A percentile compares a stretch with the other conserved stretches of the same genome.
phyloP scores from a whole-genome alignment of 805 yeast genomes.

The Pichia heedii region DNA sequence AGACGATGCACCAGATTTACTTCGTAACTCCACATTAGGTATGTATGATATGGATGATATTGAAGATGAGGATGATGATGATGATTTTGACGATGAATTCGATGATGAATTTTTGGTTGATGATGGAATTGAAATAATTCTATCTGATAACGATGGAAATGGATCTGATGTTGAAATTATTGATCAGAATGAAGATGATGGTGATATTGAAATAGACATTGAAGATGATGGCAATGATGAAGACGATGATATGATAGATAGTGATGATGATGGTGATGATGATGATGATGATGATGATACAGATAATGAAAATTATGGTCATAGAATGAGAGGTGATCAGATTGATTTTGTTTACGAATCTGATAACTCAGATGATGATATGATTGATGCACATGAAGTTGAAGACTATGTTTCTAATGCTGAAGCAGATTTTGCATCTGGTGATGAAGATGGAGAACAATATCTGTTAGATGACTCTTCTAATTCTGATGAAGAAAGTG shows the following conservation, averaged over 20 bases:
- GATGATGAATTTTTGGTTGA: conserved; percentile 17
- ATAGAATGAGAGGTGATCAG: neutral
- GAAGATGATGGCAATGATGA: conserved; percentile 21
- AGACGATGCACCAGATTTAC: conserved; percentile 76
- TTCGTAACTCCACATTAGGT: conserved; percentile 83
- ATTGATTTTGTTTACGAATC: conserved; percentile 10
- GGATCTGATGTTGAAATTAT: conserved; percentile 19
- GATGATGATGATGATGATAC: conserved; percentile 20
- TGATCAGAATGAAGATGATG: conserved; percentile 13
- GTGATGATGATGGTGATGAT: conserved; percentile 24
- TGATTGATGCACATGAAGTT: conserved; percentile 19
- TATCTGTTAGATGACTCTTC: conserved; percentile 13
- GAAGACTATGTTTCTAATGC: conserved; percentile 12
- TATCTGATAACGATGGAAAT: conserved; percentile 19
- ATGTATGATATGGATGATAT: conserved; percentile 77
- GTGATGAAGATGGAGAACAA: conserved; percentile 1
- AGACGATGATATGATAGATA: conserved; percentile 24
- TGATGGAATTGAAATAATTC: conserved; percentile 24
- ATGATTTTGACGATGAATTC: conserved; percentile 17
- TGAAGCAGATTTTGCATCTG: conserved; percentile 13
- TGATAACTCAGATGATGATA: conserved; percentile 19
- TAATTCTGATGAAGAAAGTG: conserved; percentile 11
- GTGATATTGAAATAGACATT: conserved; percentile 18
- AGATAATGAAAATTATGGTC: conserved; percentile 16
- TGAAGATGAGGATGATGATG: conserved; percentile 21